phyloP scores from a whole-genome alignment of 139 green algal species.

The Volvox reticuliferus region DNA sequence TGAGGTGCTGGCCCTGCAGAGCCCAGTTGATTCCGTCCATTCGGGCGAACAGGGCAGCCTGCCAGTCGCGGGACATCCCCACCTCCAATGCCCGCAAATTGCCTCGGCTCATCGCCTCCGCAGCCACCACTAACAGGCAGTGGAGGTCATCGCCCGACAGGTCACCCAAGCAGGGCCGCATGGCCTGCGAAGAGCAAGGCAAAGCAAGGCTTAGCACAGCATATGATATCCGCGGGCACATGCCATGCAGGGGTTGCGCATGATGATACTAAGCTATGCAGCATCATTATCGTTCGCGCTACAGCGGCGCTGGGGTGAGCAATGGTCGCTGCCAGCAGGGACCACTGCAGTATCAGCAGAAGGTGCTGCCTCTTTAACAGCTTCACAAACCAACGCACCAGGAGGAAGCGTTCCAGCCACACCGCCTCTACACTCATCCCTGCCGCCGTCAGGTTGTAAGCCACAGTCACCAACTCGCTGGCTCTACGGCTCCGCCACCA shows the following conservation, averaged over 20 bases:
- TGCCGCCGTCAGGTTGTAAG: slow-evolving; percentile 21
- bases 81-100: background rate
- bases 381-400: background rate
- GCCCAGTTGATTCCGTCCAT: slow-evolving; percentile 43
- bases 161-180: background rate
- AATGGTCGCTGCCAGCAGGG: too few relatives aligned
- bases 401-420: slow-evolving; percentile 10
- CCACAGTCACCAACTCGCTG: slow-evolving; percentile 23
- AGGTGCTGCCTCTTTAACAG: too few relatives aligned
- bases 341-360: too few relatives aligned
- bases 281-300: too few relatives aligned
- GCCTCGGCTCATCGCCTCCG: background rate
- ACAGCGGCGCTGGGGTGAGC: too few relatives aligned
- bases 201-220: background rate
- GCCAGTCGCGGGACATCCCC: background rate
- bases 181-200: background rate
- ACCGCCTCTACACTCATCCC: background rate
- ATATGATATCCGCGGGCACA: too few relatives aligned
- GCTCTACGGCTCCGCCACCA: background rate
- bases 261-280: too few relatives aligned
- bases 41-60: slow-evolving; percentile 20
- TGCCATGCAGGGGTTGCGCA: too few relatives aligned
- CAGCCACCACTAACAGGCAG: slow-evolving; percentile 22
- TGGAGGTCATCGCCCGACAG: slow-evolving; percentile 22
- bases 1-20: slow-evolving; percentile 20